Conservation (phyloP, 441 rosid genomes). For the Isatis lusitanica region DNA sequence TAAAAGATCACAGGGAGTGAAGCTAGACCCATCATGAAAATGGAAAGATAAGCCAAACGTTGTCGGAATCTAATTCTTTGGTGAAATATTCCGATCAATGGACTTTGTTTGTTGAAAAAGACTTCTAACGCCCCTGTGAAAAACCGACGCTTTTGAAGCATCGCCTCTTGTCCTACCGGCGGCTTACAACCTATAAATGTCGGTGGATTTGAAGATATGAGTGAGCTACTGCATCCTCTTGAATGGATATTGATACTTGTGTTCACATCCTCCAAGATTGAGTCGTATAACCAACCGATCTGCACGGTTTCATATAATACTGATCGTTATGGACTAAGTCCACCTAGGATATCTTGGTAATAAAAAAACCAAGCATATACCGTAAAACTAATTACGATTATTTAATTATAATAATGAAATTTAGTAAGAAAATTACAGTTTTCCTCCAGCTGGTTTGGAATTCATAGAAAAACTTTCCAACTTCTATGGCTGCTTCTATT, state of each 20-base stretch:
- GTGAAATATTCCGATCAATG: conserved; percentile 16
- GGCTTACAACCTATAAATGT: conserved; percentile 31
- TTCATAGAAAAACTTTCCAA: conserved; percentile 49
- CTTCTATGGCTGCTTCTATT: conserved; percentile 38
- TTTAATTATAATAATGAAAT: background rate
- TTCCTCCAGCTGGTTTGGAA: conserved; percentile 48
- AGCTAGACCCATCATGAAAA: conserved; percentile 12
- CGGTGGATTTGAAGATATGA: conserved; percentile 15
- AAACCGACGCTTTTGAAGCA: conserved; percentile 29
- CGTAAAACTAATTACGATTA: background rate
- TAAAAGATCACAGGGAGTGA: conserved; percentile 33
- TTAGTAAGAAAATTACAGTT: conserved; percentile 33
- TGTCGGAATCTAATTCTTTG: conserved; percentile 31
- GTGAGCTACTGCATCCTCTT: conserved; percentile 52
- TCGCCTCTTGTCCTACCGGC: conserved; percentile 14
- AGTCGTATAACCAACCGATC: conserved; percentile 38
- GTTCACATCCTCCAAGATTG: conserved; percentile 25
- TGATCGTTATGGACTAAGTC: background rate
- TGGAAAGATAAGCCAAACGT: conserved; percentile 17
- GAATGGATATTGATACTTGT: conserved; percentile 48
- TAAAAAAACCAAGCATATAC: no score
- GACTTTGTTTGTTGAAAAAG: conserved; percentile 33
- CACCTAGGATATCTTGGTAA: no score
- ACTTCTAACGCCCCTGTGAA: conserved; percentile 28
- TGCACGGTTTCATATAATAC: background rate